Percentiles rank a stretch among this genome's conserved stretches.
phyloP scores from a whole-genome alignment of 768 basidiomycete genomes.

The Auricularia sp. region DNA sequence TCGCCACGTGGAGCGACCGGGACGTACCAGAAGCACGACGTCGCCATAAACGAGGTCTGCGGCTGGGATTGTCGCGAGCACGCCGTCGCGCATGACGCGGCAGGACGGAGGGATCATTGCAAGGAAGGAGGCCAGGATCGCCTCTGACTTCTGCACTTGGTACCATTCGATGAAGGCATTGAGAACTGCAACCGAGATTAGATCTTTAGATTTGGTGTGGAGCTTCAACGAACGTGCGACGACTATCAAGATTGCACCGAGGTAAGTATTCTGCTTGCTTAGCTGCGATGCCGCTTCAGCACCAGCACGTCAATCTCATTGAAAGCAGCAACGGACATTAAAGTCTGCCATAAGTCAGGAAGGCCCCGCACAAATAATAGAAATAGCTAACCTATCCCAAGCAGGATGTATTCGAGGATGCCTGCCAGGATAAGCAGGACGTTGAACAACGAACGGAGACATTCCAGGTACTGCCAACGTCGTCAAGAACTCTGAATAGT shows the following conservation, averaged over 20 bases:
- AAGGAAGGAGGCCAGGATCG: conserved; percentile 60
- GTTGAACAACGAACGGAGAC: conserved; percentile 53
- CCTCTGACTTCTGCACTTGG: conserved; percentile 66
- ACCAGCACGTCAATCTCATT: not conserved
- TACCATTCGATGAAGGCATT: conserved; percentile 63
- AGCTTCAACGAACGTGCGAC: conserved; percentile 35
- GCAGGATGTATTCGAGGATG: conserved; percentile 52
- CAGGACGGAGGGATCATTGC: conserved; percentile 67
- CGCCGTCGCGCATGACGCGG: conserved; percentile 49
- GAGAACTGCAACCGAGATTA: conserved; percentile 25
- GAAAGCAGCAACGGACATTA: conserved; percentile 10
- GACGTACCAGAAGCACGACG: conserved; percentile 47
- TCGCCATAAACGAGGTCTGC: conserved; percentile 58
- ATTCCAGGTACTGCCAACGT: conserved; percentile 46
- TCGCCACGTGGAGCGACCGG: not conserved
- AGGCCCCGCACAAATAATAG: not conserved
- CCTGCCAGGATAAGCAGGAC: conserved; percentile 58
- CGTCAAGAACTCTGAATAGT: conserved; percentile 2
- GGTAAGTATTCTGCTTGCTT: conserved; percentile 58
- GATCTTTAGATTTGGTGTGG: not conserved
- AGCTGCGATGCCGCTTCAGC: conserved; percentile 23
- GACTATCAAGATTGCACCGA: conserved; percentile 57
- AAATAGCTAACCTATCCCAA: conserved; percentile 54
- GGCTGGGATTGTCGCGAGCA: conserved; percentile 46
- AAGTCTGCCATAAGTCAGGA: not conserved